A percentile compares a stretch with the other conserved stretches of the same genome.
Conservation (phyloP, 768 basidiomycete genomes). For the Macrolepiota fuliginosa region DNA sequence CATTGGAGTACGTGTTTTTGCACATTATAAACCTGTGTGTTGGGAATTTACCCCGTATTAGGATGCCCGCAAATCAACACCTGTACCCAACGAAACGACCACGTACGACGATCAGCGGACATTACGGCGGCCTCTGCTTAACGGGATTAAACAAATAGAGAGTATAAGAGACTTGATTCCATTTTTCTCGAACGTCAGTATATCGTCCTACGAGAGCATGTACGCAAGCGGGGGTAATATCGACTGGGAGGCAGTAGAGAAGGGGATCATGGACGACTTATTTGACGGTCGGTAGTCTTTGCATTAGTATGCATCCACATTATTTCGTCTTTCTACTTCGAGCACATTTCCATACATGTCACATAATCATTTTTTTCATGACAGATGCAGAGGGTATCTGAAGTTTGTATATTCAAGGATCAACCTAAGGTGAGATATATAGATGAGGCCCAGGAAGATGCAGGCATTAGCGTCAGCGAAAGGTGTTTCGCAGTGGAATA, state of each 20-base stretch:
- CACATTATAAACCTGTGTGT: neutral
- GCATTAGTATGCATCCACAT: neutral
- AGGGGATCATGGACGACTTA: conserved; percentile 78
- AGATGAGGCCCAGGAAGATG: neutral
- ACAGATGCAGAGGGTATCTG: neutral
- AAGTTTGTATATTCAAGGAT: conserved; percentile 5
- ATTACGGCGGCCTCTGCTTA: conserved; percentile 75
- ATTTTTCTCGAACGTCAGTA: conserved; percentile 89
- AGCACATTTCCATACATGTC: neutral
- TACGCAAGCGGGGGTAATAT: conserved; percentile 80
- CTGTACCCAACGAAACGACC: conserved; percentile 24
- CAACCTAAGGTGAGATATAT: neutral
- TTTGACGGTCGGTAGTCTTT: conserved; percentile 69
- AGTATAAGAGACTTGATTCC: conserved; percentile 84
- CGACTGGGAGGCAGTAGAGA: conserved; percentile 90
- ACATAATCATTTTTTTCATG: neutral
- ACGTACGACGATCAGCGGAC: conserved; percentile 36
- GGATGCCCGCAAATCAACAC: conserved; percentile 25
- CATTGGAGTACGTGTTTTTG: conserved; percentile 28
- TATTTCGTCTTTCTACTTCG: neutral
- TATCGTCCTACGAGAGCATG: conserved; percentile 86
- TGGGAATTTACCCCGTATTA: conserved; percentile 14
- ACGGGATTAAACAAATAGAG: conserved; percentile 66
- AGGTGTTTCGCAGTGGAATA: neutral
- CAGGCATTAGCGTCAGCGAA: neutral